A percentile compares a stretch with the other conserved stretches of the same genome.
phyloP scores from a whole-genome alignment of 1,284 basidiomycete genomes.

The Phaffia rhodozyma region DNA sequence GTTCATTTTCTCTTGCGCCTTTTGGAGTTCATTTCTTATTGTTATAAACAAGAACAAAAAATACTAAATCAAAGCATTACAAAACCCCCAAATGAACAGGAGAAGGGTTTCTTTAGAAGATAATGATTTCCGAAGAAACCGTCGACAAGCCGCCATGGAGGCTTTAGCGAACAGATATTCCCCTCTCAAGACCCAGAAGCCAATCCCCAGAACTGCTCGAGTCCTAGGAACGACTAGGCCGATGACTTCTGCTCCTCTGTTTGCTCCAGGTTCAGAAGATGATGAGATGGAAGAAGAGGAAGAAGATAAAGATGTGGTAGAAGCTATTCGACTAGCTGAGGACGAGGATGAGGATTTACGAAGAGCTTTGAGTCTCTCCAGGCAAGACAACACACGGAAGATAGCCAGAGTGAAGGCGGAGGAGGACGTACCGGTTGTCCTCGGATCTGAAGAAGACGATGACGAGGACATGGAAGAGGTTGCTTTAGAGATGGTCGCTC shows the following conservation, averaged over 20 bases:
- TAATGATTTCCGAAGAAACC: conserved; percentile 55
- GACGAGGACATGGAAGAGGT: conserved; percentile 36
- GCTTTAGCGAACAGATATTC: conserved; percentile 50
- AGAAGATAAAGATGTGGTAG: conserved; percentile 21
- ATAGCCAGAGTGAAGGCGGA: no score
- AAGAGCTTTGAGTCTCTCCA: no score
- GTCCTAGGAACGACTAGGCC: conserved; percentile 26
- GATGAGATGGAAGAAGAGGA: conserved; percentile 31
- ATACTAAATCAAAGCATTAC: neutral
- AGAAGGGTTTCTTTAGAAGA: conserved; percentile 34
- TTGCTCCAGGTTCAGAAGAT: conserved; percentile 42
- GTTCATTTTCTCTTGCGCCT: neutral
- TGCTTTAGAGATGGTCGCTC: neutral
- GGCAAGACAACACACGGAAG: no score
- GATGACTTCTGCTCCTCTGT: conserved; percentile 40
- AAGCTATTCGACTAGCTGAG: neutral
- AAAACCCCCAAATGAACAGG: conserved; percentile 16
- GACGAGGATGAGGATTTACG: neutral
- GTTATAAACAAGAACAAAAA: no score
- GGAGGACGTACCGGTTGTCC: neutral
- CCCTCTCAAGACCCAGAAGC: conserved; percentile 34
- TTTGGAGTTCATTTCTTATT: neutral
- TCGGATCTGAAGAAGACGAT: neutral
- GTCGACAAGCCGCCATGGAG: conserved; percentile 51
- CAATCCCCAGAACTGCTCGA: conserved; percentile 24